Base-by-base conservation (phyloP, 169 alveolate genomes). In the Plasmodium relictum region DNA sequence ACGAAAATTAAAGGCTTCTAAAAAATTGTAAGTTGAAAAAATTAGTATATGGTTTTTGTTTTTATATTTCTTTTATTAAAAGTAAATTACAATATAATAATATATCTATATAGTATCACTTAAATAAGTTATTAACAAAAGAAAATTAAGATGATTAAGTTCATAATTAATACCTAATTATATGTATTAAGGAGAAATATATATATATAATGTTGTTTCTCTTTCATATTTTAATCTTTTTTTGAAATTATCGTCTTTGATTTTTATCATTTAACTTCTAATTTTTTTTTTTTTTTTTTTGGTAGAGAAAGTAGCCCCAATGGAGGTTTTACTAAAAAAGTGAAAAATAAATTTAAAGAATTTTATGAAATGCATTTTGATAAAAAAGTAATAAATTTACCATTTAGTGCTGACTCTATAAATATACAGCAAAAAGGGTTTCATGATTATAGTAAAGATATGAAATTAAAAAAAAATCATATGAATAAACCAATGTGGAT, bases 401-500 rank as follows among this genome's bases (percentile, higher is more conserved):
- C 97, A 26, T 91, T 90, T 58, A 95, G 97, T 16, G 95, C 96
- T 6, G 97, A 95, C 69, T 93, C 96, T 14, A 78, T 94, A 56
- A 94, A 92, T 50, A 89, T 91, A 56, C 93, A 96, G 86, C 92
- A 85, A 73, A 88, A 97, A 50, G 93, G 94, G 26, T 95, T 94
- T 73, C 80, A 98, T 42, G 98, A 96, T 92, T 96, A 96, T 66
- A 88, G 97, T 50, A 83, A 83, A 54, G 74, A 70, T 20, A 78
- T 96, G 89, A 88, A 72, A 54, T 93, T 96, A 59, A 96, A 96
- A 88, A 69, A 66, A 54, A 95, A 93, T 74, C 98, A 96, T 88
- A 93, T 78, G 65, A 88, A 92, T 80, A 69, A 97, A 63, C 98
- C 98, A 22, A 42, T 96, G 31, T 96, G 98, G 98, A 98, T 95